phyloP scores from a whole-genome alignment of 257 asterid species.

The Solanum piurae region DNA sequence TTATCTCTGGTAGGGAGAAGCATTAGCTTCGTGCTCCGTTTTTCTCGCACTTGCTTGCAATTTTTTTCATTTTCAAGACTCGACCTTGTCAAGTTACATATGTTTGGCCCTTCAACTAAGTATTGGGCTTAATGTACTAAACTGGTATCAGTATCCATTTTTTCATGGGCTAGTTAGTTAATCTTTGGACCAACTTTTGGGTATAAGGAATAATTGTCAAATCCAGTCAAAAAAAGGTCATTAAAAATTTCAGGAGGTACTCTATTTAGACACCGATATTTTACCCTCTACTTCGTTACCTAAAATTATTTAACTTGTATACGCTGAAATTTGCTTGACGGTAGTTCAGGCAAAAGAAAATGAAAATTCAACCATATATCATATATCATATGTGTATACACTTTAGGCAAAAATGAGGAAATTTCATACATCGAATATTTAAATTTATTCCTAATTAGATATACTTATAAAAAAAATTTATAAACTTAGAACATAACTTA shows the following conservation, averaged over 20 bases:
- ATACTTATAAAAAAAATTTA: neutral
- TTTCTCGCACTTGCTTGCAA: neutral
- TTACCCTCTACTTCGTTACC: too few species aligned
- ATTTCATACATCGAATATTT: neutral
- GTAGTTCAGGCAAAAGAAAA: neutral
- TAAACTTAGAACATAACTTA: neutral
- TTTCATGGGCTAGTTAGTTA: neutral
- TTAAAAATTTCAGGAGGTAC: neutral
- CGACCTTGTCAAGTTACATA: neutral
- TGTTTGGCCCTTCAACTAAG: neutral
- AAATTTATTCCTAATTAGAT: neutral
- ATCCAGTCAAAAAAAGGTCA: neutral
- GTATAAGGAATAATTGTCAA: neutral
- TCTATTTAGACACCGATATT: neutral
- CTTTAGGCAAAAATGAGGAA: neutral
- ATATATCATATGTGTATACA: neutral
- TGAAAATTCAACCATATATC: neutral
- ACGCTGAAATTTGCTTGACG: neutral
- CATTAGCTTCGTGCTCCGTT: neutral
- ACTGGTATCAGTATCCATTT: neutral
- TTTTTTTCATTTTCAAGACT: neutral
- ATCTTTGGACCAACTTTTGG: neutral
- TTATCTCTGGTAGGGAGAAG: neutral
- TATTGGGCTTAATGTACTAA: neutral
- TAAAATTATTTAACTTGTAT: too few species aligned